Evolutionary conservation across 495 filamentous ascomycete species (phyloP).

Genomic region (Saxophila tyrrhenica): DNA sequence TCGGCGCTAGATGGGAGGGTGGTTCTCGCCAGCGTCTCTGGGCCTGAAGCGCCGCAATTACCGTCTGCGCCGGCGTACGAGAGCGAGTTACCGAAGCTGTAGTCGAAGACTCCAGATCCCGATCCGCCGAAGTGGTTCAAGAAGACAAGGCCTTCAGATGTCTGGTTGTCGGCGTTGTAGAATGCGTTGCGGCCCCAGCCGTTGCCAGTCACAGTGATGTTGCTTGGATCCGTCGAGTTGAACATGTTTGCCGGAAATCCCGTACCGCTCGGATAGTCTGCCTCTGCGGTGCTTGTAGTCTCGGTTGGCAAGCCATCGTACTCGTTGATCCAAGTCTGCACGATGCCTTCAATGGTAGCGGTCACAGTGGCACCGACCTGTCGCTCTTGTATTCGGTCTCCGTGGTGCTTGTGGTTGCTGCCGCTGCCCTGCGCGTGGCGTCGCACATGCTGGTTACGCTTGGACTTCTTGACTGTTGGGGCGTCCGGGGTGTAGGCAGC

Average conservation of each 20-base stretch:
- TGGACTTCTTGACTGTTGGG: slow-evolving; percentile 19
- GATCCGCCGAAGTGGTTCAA: slow-evolving; percentile 51
- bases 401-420: slow-evolving; percentile 29
- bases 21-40: slow-evolving; percentile 41
- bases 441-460: slow-evolving; percentile 3
- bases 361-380: slow-evolving; percentile 33
- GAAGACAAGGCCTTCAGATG: slow-evolving; percentile 49
- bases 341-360: slow-evolving; percentile 51
- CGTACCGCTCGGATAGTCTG: neutral
- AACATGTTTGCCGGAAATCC: neutral
- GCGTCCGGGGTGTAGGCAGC: slow-evolving; percentile 47
- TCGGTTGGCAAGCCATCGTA: slow-evolving; percentile 20
- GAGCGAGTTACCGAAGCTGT: slow-evolving; percentile 50
- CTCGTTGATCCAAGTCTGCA: slow-evolving; percentile 53
- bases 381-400: slow-evolving; percentile 20
- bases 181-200: slow-evolving; percentile 40
- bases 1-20: slow-evolving; percentile 47
- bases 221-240: slow-evolving; percentile 40
- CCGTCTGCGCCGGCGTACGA: slow-evolving; percentile 46
- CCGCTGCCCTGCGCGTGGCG: slow-evolving; percentile 9
- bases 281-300: neutral
- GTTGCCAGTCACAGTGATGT: slow-evolving; percentile 23
- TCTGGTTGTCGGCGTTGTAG: slow-evolving; percentile 41
- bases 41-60: slow-evolving; percentile 35
- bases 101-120: slow-evolving; percentile 47